Base-by-base conservation (phyloP, 2,329 filamentous ascomycete genomes). In the Aspergillus unguis region DNA sequence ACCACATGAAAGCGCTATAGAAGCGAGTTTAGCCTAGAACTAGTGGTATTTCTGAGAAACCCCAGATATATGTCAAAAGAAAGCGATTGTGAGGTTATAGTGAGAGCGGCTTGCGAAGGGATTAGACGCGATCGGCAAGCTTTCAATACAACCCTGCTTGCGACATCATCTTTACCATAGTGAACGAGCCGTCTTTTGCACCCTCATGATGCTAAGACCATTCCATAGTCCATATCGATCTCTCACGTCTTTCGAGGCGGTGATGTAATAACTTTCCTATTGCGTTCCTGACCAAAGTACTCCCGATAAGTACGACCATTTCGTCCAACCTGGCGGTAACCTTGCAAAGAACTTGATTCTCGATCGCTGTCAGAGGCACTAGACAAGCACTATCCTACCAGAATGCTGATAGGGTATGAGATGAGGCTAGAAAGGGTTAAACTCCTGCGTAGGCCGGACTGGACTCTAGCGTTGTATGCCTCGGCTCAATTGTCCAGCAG, bases 251-350 rank as follows among this genome's bases (percentile, higher is more conserved):
- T 36, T 49, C 42, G n/a, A 36, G 48, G 37, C 51, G 50, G 50
- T 58, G 53, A 55, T 53, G 52, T 57, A 54, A 54, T 35, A 32
- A 9, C 26, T 49, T 42, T 27, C 3, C 25, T 41, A 29, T 33
- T n/a, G 41, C 28, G 46, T 48, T 42, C 36, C 33, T 47, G n/a
- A 17, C 11, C n/a, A 17, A 7, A n/a, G 37, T 27, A 27, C 37
- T 7, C n/a, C 9, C 33, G 10, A 36, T 11, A 36, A 5, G 33
- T 36, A 8, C 33, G n/a, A 6, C 33, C 4, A 7, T 11, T 17
- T 17, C 17, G 17, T 17, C 17, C 17, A 17, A 17, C 17, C 17
- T 17, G 17, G 17, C 17, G 17, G 17, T 17, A 17, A 17, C 17
- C 17, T 17, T 17, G 17, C 17, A 17, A 17, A 17, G 17, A 23